Base-by-base conservation (phyloP, 2,329 filamentous ascomycete species). In the Penicillium sp. region DNA sequence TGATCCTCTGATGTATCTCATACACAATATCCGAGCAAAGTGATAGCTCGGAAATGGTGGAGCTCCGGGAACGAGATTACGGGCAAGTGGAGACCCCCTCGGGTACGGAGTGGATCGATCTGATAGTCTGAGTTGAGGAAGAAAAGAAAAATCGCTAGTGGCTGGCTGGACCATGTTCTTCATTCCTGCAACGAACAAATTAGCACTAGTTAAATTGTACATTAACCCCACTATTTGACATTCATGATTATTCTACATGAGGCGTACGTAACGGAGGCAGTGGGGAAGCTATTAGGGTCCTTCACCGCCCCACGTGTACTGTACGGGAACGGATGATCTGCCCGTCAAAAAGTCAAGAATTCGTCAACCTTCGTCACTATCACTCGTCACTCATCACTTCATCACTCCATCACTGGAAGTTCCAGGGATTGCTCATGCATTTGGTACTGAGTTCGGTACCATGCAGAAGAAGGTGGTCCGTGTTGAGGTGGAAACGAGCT, bases 1-100 rank as follows among this genome's bases (percentile, higher is more conserved):
- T 58, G 8, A 8, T 23, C 5, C 55, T 33, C 13, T 33, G 31
- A 56, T 61, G 55, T 64, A 47, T 60, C 58, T 53, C 58, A 58
- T 53, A 31, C 16, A 53, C 58, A 58, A 26, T 50, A 31, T 11
- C 31, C 21, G 14, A 19, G 25, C 37, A 54, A 44, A 53, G 58
- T 63, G 65, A 66, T 65, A 54, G 51, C 61, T 65, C 62, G 53
- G 48, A 60, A 55, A 43, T 54, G 52, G 61, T 59, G 55, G 52
- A 54, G 53, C 39, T 49, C 27, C 23, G 44, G 51, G 46, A 54
- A 35, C 11, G n/a, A 49, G 46, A 48, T 56, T 50, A 49, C 46
- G 44, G 53, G 50, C 31, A 19, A 56, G 57, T 60, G 57, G 61
- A 58, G 44, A n/a, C 43, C 43, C 37, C 50, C 49, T 45, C 58